phyloP scores from a whole-genome alignment of 768 basidiomycete genomes.

The Lactarius sanguifluus region DNA sequence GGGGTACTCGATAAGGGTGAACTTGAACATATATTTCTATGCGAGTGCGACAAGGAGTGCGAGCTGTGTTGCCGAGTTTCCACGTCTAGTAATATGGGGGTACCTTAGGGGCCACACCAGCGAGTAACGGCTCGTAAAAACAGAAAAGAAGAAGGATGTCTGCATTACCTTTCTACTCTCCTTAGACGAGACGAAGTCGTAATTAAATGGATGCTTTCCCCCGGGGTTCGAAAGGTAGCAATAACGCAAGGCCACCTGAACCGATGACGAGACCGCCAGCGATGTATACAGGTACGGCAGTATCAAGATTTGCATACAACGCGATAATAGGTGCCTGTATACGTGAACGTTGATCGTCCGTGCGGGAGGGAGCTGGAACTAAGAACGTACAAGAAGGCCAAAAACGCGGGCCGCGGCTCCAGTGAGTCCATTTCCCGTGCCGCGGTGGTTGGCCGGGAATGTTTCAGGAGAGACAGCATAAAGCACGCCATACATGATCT shows the following conservation, averaged over 20 bases:
- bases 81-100: too few relatives aligned
- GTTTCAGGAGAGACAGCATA: slow-evolving; percentile 71
- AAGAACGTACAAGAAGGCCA: slow-evolving; percentile 58
- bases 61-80: too few relatives aligned
- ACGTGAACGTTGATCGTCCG: not conserved
- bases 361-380: not conserved
- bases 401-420: slow-evolving; percentile 63
- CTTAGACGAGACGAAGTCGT: not conserved
- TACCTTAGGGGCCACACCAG: not conserved
- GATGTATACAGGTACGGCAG: slow-evolving; percentile 70
- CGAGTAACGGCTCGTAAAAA: not conserved
- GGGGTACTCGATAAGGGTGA: too few relatives aligned
- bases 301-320: slow-evolving; percentile 61
- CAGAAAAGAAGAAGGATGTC: not conserved
- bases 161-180: not conserved
- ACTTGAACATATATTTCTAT: too few relatives aligned
- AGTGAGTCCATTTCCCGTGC: slow-evolving; percentile 67
- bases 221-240: slow-evolving; percentile 72
- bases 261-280: slow-evolving; percentile 62
- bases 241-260: slow-evolving; percentile 56
- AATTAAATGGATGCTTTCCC: slow-evolving; percentile 57
- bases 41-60: too few relatives aligned
- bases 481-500: slow-evolving; percentile 77
- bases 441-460: slow-evolving; percentile 70
- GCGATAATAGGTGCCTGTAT: slow-evolving; percentile 71